These are phyloP conservation scores for Pichia sp. DNA, from an alignment of 1,139 yeast species.

Conservation along the genomic window DNA sequence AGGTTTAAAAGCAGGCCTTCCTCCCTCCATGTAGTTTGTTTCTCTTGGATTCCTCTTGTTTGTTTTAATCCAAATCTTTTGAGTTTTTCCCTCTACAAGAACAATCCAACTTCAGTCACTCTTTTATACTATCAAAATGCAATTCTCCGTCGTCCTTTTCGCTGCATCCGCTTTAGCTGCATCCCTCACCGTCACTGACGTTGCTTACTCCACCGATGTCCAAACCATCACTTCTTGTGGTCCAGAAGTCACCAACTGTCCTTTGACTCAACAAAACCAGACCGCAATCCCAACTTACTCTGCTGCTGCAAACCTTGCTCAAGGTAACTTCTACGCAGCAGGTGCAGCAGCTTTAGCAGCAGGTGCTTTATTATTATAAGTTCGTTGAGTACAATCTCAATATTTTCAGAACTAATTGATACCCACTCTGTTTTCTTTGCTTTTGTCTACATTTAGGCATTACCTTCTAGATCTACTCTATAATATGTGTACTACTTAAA, in stretches of 20 bases:
- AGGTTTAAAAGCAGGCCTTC: neutral
- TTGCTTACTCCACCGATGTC: slow-evolving; percentile 12
- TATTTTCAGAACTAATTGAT: too few relatives aligned
- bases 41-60: too few relatives aligned
- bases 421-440: too few relatives aligned
- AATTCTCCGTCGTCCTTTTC: slow-evolving; percentile 18
- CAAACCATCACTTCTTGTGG: slow-evolving; percentile 20
- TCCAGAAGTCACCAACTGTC: slow-evolving; percentile 15
- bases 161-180: slow-evolving; percentile 18
- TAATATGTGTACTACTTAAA: too few relatives aligned
- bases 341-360: slow-evolving; percentile 24
- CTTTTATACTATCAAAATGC: slow-evolving; percentile 17
- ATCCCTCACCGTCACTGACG: slow-evolving; percentile 12
- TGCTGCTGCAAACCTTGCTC: slow-evolving; percentile 18
- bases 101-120: slow-evolving; percentile 16
- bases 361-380: slow-evolving; percentile 22
- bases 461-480: too few relatives aligned
- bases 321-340: slow-evolving; percentile 20
- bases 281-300: slow-evolving; percentile 14
- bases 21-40: too few relatives aligned
- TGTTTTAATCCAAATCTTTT: too few relatives aligned
- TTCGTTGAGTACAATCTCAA: too few relatives aligned
- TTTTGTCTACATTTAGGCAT: too few relatives aligned
- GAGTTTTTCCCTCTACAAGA: slow-evolving; percentile 3
- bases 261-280: slow-evolving; percentile 10